phyloP scores from a whole-genome alignment of 1,284 basidiomycete genomes.

The Apiotrichum akiyoshidainum region DNA sequence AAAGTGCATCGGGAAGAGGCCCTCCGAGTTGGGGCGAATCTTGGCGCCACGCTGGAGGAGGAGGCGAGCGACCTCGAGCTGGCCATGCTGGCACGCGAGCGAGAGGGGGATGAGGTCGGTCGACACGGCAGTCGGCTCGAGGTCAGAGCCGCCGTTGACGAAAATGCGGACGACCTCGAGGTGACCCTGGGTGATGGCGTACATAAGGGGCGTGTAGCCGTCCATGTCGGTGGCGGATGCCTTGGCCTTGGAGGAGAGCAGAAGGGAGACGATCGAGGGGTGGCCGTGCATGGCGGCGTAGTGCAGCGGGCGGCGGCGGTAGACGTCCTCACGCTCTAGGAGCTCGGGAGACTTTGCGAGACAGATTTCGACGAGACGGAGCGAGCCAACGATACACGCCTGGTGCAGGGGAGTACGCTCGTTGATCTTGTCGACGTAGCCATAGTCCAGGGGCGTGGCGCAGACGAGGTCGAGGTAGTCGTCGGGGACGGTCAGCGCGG shows the following conservation, averaged over 20 bases:
- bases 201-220: conserved; percentile 88
- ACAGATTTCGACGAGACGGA: conserved; percentile 78
- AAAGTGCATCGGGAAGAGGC: conserved; percentile 95
- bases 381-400: conserved; percentile 77
- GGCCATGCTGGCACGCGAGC: conserved; percentile 85
- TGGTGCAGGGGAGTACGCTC: conserved; percentile 93
- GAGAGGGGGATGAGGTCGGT: conserved; percentile 83
- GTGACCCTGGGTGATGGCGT: conserved; percentile 84
- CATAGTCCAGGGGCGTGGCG: conserved; percentile 79
- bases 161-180: conserved; percentile 76
- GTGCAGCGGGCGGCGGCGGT: conserved; percentile 89
- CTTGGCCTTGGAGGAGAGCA: conserved; percentile 67
- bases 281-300: conserved; percentile 96
- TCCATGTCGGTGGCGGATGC: conserved; percentile 80
- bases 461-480: conserved; percentile 72
- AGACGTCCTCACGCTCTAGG: conserved; percentile 56
- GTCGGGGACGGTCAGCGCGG: conserved; percentile 72
- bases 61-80: conserved; percentile 75
- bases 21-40: conserved; percentile 83
- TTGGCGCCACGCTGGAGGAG: conserved; percentile 74
- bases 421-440: conserved; percentile 95
- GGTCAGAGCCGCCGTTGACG: conserved; percentile 61
- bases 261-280: conserved; percentile 67
- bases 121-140: conserved; percentile 57
- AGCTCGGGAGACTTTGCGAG: conserved; percentile 57